Evolutionary conservation across 352 stramenopile genomes (phyloP).

Genomic region (Phytophthora megakarya): DNA sequence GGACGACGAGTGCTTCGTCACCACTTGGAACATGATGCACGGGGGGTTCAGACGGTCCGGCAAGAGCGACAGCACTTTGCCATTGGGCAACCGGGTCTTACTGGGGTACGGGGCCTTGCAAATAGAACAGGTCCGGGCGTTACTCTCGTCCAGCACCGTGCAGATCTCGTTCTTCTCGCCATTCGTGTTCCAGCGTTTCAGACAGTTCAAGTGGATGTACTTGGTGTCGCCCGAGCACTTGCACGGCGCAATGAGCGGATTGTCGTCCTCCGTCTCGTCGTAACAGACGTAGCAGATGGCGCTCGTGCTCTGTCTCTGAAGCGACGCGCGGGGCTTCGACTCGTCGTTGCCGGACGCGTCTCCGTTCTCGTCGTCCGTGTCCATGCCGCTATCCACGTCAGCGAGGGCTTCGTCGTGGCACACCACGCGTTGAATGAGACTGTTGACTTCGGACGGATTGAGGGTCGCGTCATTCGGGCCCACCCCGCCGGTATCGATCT

Average conservation of each 20-base stretch:
- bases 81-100: slow-evolving; percentile 74
- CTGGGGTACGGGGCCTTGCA: slow-evolving; percentile 87
- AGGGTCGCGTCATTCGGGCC: slow-evolving; percentile 77
- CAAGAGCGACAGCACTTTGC: slow-evolving; percentile 77
- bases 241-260: slow-evolving; percentile 94
- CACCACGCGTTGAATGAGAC: slow-evolving; percentile 80
- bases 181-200: slow-evolving; percentile 95
- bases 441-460: slow-evolving; percentile 75
- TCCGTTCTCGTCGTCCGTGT: slow-evolving; percentile 86
- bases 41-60: slow-evolving; percentile 73
- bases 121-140: slow-evolving; percentile 85
- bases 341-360: slow-evolving; percentile 86
- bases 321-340: slow-evolving; percentile 71
- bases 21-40: slow-evolving; percentile 89
- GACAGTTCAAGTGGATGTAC: slow-evolving; percentile 95
- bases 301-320: slow-evolving; percentile 75
- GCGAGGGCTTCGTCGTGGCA: slow-evolving; percentile 80
- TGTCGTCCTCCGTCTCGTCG: slow-evolving; percentile 84
- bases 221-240: slow-evolving; percentile 96
- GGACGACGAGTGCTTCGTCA: slow-evolving; percentile 87
- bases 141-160: slow-evolving; percentile 82
- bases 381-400: slow-evolving; percentile 82
- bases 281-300: slow-evolving; percentile 90
- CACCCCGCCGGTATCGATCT: slow-evolving; percentile 79
- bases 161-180: slow-evolving; percentile 91